Evolutionary conservation across 805 yeast species (phyloP).

Genomic region (Cephaloascus fragrans): DNA sequence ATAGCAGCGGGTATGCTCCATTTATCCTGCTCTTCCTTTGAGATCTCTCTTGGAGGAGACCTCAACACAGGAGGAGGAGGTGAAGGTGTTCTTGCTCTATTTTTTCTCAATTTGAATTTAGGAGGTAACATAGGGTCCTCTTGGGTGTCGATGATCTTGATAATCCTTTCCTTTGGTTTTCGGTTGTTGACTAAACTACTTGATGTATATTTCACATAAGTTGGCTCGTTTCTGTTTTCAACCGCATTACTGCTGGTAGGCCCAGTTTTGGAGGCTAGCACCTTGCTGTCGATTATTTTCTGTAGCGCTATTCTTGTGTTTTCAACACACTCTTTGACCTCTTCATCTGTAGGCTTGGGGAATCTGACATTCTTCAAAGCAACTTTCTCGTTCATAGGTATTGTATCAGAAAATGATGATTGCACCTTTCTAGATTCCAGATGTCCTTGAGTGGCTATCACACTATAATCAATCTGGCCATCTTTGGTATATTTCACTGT

Average conservation of each 20-base stretch:
- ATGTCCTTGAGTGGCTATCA: background rate
- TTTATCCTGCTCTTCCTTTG: conserved; percentile 62
- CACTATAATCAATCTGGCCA: background rate
- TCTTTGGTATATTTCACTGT: background rate
- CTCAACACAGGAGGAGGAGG: conserved; percentile 59
- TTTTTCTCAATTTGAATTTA: conserved; percentile 59
- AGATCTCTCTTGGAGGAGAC: conserved; percentile 36
- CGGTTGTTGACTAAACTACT: conserved; percentile 18
- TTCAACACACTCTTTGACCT: conserved; percentile 34
- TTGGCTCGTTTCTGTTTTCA: conserved; percentile 12
- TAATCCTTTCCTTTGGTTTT: conserved; percentile 22
- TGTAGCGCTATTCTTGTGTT: conserved; percentile 52
- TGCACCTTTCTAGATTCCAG: conserved; percentile 19
- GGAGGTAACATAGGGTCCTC: conserved; percentile 87
- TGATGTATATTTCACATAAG: conserved; percentile 34
- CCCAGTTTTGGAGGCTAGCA: conserved; percentile 17
- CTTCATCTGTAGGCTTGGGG: conserved; percentile 36
- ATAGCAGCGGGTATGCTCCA: conserved; percentile 90
- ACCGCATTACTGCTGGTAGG: conserved; percentile 2
- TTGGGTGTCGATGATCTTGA: conserved; percentile 58
- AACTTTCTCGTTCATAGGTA: conserved; percentile 46
- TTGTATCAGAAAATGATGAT: conserved; percentile 43
- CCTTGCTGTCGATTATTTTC: conserved; percentile 33
- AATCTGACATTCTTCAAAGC: conserved; percentile 25
- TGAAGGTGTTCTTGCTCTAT: conserved; percentile 60